Percentiles rank a stretch among this genome's conserved stretches.
phyloP scores from a whole-genome alignment of 1,284 basidiomycete species.

The Agaricales sp. region DNA sequence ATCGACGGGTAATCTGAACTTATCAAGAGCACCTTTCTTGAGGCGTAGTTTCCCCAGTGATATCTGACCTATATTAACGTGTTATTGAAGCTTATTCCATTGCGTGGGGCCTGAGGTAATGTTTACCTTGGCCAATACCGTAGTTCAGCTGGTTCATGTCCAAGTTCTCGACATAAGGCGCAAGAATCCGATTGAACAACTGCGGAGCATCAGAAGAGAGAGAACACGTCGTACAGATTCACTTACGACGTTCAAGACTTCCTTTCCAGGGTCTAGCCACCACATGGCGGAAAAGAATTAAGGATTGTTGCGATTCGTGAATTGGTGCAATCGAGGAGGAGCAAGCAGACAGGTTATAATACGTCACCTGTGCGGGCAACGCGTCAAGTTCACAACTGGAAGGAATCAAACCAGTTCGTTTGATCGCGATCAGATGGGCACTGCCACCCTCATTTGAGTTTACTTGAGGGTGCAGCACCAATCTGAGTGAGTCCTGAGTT shows the following conservation, averaged over 20 bases:
- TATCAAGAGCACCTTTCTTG: constrained; percentile 93
- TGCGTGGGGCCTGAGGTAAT: too few species aligned
- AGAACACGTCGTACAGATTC: constrained; percentile 12
- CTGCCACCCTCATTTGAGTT: background rate
- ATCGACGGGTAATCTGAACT: constrained; percentile 93
- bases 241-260: constrained; percentile 61
- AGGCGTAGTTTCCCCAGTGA: constrained; percentile 77
- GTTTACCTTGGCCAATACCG: constrained; percentile 81
- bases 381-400: too few species aligned
- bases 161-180: constrained; percentile 94
- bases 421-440: too few species aligned
- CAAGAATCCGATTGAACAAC: constrained; percentile 80
- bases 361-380: background rate
- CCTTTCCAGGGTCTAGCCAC: constrained; percentile 74
- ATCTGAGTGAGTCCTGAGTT: too few species aligned
- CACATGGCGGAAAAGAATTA: constrained; percentile 38
- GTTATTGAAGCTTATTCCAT: constrained; percentile 5
- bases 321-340: background rate
- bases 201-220: background rate
- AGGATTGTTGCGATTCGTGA: background rate
- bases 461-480: background rate
- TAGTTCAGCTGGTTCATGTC: constrained; percentile 93
- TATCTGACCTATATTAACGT: constrained; percentile 60
- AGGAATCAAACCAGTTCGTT: background rate
- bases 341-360: background rate